These are phyloP conservation scores for Podila clonocystis DNA, from an alignment of 192 early-diverging fungal genomes.

Conservation along the genomic window DNA sequence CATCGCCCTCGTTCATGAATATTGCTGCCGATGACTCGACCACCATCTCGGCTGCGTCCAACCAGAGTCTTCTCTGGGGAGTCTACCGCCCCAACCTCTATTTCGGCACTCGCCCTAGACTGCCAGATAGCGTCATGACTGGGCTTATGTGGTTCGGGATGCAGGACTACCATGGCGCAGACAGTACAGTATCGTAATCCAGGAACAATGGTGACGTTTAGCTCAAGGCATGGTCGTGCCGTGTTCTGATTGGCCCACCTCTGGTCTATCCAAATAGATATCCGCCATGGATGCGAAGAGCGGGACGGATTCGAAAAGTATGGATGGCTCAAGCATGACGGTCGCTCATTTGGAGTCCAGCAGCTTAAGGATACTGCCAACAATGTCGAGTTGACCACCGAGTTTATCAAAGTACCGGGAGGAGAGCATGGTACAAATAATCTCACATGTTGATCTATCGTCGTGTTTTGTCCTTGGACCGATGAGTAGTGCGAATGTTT, in stretches of 20 bases:
- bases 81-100: constrained; percentile 93
- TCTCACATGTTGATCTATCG: not conserved
- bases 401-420: constrained; percentile 77
- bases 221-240: too few relatives aligned
- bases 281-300: constrained; percentile 94
- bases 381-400: constrained; percentile 74
- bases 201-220: not conserved
- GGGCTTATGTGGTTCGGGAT: constrained; percentile 95
- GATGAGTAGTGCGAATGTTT: not conserved
- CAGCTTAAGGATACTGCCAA: constrained; percentile 70
- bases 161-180: constrained; percentile 62
- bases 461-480: not conserved
- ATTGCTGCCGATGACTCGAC: not conserved
- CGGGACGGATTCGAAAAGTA: constrained; percentile 82
- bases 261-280: constrained; percentile 55
- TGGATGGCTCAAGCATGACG: constrained; percentile 89
- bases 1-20: constrained; percentile 5
- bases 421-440: constrained; percentile 63
- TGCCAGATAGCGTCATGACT: constrained; percentile 80
- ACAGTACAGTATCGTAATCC: constrained; percentile 45
- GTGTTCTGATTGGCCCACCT: not conserved
- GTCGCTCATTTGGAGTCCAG: constrained; percentile 82
- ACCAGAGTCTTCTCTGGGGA: constrained; percentile 83
- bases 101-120: constrained; percentile 87
- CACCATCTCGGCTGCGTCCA: constrained; percentile 23